phyloP scores from a whole-genome alignment of 805 yeast species.

The Candida bentonensis region DNA sequence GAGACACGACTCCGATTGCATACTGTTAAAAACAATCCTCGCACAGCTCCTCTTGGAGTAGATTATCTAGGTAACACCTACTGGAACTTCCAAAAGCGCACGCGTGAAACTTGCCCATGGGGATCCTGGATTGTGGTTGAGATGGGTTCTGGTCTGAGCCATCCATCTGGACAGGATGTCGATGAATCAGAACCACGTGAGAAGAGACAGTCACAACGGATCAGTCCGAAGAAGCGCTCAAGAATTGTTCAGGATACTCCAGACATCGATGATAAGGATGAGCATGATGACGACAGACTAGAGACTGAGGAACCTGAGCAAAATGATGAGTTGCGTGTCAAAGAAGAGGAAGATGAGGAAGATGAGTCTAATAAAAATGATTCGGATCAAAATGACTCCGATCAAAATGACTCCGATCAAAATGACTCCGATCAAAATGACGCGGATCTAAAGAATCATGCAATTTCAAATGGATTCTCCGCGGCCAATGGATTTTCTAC shows the following conservation, averaged over 20 bases:
- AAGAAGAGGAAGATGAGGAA: too few relatives aligned
- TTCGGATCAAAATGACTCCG: too few relatives aligned
- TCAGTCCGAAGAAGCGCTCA: neutral
- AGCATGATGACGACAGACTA: neutral
- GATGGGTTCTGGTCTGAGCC: slow-evolving; percentile 7
- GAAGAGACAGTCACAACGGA: neutral
- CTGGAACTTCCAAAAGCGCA: slow-evolving; percentile 24
- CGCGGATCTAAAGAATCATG: too few relatives aligned
- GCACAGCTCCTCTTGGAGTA: slow-evolving; percentile 21
- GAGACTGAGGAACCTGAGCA: neutral
- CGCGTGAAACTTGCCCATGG: slow-evolving; percentile 18
- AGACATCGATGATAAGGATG: neutral
- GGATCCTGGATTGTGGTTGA: slow-evolving; percentile 23
- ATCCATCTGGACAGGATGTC: slow-evolving; percentile 6
- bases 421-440: too few relatives aligned
- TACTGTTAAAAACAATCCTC: slow-evolving; percentile 16
- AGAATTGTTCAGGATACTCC: neutral
- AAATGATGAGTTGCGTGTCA: too few relatives aligned
- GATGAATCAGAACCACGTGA: neutral
- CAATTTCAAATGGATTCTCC: too few relatives aligned
- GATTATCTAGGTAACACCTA: slow-evolving; percentile 22
- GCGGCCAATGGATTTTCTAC: too few relatives aligned
- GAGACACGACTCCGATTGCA: slow-evolving; percentile 17
- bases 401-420: too few relatives aligned
- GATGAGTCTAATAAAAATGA: neutral